Evolutionary conservation across 345 rosid genomes (phyloP).

Genomic region (Rhodamnia rubescens): DNA sequence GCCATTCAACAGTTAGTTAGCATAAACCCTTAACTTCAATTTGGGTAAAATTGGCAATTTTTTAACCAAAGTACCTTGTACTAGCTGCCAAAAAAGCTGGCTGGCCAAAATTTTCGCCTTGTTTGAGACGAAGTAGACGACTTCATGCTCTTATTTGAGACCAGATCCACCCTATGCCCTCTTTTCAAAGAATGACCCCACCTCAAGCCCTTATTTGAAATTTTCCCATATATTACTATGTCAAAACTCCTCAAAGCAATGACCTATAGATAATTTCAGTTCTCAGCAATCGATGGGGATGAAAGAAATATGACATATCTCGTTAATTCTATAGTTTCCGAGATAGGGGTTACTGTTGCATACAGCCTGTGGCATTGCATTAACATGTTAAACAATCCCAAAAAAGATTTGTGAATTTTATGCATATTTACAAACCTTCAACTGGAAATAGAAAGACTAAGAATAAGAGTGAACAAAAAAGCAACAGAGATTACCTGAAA

Average conservation of each 20-base stretch:
- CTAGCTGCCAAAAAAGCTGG: not conserved
- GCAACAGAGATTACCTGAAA: slow-evolving; percentile 52
- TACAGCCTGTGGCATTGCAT: not conserved
- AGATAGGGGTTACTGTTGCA: not conserved
- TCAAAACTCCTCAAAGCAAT: not conserved
- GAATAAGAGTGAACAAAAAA: not conserved
- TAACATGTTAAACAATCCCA: not conserved
- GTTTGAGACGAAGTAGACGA: not conserved
- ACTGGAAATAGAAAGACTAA: not conserved
- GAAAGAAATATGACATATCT: not conserved
- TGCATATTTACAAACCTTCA: not conserved
- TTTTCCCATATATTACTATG: not conserved
- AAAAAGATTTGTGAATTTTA: not conserved
- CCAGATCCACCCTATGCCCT: not conserved
- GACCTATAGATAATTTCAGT: not conserved
- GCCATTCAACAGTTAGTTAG: not conserved
- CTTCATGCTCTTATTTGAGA: not conserved
- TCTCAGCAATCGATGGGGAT: not conserved
- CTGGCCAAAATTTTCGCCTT: not conserved
- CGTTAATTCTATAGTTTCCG: not conserved
- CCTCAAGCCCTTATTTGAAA: not conserved
- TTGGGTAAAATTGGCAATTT: not conserved
- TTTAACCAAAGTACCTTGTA: not conserved
- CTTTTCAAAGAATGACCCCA: not conserved
- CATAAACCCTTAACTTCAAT: not conserved